Conservation (phyloP, 345 rosid genomes). For the Gynandropsis gynandra region DNA sequence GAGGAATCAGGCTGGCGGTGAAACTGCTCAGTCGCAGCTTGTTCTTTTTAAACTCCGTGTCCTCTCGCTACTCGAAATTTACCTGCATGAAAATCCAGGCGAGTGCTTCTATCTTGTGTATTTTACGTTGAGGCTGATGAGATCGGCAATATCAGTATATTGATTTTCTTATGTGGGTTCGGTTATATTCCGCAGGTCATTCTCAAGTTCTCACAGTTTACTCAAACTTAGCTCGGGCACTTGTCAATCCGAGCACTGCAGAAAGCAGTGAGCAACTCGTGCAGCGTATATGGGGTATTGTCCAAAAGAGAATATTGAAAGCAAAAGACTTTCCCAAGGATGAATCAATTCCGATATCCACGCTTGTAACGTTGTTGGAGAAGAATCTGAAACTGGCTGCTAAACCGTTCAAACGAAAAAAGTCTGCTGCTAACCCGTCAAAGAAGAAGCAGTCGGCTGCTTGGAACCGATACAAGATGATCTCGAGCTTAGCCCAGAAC, state of each 20-base stretch:
- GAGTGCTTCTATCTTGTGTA: conserved; percentile 16
- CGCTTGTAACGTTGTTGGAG: conserved; percentile 61
- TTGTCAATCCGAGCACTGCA: conserved; percentile 58
- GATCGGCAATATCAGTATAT: background rate
- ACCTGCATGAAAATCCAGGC: conserved; percentile 90
- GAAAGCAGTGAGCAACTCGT: conserved; percentile 87
- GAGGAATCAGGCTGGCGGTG: conserved; percentile 77
- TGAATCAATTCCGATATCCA: conserved; percentile 42
- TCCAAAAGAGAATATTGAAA: conserved; percentile 82
- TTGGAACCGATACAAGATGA: conserved; percentile 64
- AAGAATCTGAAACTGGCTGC: conserved; percentile 76
- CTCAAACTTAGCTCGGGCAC: conserved; percentile 69
- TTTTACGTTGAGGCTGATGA: background rate
- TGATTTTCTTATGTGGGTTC: conserved; percentile 15
- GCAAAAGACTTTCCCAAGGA: conserved; percentile 66
- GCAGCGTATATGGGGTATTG: conserved; percentile 88
- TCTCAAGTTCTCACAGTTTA: conserved; percentile 81
- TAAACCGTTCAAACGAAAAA: conserved; percentile 82
- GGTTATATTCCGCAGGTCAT: conserved; percentile 38
- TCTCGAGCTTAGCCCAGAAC: conserved; percentile 57
- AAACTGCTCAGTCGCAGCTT: conserved; percentile 92
- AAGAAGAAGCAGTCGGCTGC: conserved; percentile 71
- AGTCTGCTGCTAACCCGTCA: conserved; percentile 45
- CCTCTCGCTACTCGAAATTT: conserved; percentile 87
- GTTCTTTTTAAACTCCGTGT: conserved; percentile 85